Percentiles rank a stretch among this genome's conserved stretches.
These are phyloP conservation scores for Wickerhamiella allomyrinae DNA, from an alignment of 805 yeast genomes.

Conservation along the genomic window DNA sequence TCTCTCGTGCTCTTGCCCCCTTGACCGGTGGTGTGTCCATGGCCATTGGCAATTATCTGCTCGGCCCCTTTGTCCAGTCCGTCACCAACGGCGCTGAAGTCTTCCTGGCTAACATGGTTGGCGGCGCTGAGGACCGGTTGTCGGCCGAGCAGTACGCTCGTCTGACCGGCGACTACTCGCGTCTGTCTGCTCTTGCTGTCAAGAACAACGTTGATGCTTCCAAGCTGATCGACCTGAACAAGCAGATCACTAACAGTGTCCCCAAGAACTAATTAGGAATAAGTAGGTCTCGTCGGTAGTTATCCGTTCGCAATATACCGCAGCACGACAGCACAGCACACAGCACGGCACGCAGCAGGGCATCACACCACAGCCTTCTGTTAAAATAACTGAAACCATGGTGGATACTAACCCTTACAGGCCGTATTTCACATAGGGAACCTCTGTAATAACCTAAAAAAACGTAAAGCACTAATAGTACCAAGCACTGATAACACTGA, in stretches of 20 bases:
- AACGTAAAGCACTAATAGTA: too few species aligned
- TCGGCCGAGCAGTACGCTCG: slow-evolving; percentile 7
- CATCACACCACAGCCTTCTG: too few species aligned
- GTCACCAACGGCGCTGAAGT: slow-evolving; percentile 23
- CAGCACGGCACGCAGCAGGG: too few species aligned
- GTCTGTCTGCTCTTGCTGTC: slow-evolving; percentile 16
- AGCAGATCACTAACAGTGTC: slow-evolving; percentile 10
- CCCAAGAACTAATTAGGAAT: too few species aligned
- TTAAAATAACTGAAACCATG: too few species aligned
- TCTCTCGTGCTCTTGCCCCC: slow-evolving; percentile 11
- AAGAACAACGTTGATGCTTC: slow-evolving; percentile 10
- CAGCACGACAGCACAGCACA: too few species aligned
- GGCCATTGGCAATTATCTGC: slow-evolving; percentile 12
- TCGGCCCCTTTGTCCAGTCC: slow-evolving; percentile 23
- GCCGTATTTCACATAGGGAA: too few species aligned
- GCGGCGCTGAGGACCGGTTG: slow-evolving; percentile 4
- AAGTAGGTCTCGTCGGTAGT: too few species aligned
- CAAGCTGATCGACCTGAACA: slow-evolving; percentile 11
- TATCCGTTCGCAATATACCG: too few species aligned
- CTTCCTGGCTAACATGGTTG: slow-evolving; percentile 15
- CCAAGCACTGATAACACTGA: background rate
- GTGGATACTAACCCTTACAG: too few species aligned
- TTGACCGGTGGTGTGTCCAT: slow-evolving; percentile 12
- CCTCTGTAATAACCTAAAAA: too few species aligned
- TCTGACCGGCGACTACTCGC: slow-evolving; percentile 12